phyloP scores from a whole-genome alignment of 176 grass and related monocot species.

The Dendrocalamus sinicus region DNA sequence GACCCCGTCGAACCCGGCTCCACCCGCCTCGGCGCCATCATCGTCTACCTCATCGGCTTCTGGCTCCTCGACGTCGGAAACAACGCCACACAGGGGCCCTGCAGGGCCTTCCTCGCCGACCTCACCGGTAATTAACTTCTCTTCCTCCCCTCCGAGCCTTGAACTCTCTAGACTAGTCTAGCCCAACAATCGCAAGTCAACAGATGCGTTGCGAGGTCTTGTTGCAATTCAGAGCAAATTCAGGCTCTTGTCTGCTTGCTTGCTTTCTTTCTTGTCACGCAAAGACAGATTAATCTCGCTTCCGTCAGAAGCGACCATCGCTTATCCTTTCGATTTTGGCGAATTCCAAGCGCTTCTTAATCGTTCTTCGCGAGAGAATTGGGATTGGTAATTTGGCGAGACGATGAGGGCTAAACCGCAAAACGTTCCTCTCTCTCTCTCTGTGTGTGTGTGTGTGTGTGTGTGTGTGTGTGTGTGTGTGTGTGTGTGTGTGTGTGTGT shows the following conservation, averaged over 20 bases:
- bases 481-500: too few species aligned
- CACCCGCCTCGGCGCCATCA: slow-evolving; percentile 58
- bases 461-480: too few species aligned
- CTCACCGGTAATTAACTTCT: slow-evolving; percentile 54
- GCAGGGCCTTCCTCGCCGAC: slow-evolving; percentile 81
- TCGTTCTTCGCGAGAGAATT: not conserved
- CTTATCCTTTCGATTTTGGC: not conserved
- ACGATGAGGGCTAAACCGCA: not conserved
- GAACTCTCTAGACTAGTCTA: not conserved
- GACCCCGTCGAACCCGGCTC: slow-evolving; percentile 46
- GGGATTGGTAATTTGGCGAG: not conserved
- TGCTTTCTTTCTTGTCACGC: not conserved
- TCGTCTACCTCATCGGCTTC: slow-evolving; percentile 76
- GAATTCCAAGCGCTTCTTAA: not conserved
- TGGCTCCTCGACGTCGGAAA: slow-evolving; percentile 89
- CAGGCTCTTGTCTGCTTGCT: not conserved
- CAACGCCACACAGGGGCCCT: slow-evolving; percentile 83
- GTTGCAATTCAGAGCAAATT: not conserved
- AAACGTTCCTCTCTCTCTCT: not conserved
- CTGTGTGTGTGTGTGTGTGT: too few species aligned
- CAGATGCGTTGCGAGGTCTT: not conserved
- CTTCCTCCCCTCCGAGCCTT: not conserved
- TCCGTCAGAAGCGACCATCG: not conserved
- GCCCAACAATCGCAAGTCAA: not conserved
- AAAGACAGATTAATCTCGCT: not conserved